A percentile compares a stretch with the other conserved stretches of the same genome.
Evolutionary conservation across 441 rosid species (phyloP).

Genomic region (Adansonia gregorii): DNA sequence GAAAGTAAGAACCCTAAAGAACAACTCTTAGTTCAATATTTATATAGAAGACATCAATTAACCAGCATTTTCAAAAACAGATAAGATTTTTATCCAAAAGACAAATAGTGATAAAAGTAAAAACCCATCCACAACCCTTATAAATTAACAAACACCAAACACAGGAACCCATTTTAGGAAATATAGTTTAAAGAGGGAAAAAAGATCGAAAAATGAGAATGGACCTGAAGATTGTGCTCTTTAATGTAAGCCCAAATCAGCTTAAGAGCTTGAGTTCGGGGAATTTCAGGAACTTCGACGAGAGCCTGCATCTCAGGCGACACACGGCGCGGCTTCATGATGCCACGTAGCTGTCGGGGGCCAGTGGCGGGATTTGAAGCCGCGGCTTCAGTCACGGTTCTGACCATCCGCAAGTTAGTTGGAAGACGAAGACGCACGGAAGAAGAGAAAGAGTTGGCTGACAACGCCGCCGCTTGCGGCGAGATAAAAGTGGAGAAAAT

Average conservation of each 20-base stretch:
- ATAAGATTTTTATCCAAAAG: neutral
- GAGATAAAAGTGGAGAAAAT: constrained; percentile 46
- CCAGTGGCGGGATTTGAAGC: constrained; percentile 57
- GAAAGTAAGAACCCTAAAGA: neutral
- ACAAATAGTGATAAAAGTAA: neutral
- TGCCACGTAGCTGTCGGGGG: constrained; percentile 72
- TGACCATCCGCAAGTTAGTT: constrained; percentile 37
- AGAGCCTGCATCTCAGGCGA: constrained; percentile 83
- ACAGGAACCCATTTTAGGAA: neutral
- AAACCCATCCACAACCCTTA: constrained; percentile 4
- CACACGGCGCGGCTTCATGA: constrained; percentile 77
- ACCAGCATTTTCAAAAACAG: neutral
- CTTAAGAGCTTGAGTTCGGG: constrained; percentile 87
- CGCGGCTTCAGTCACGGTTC: constrained; percentile 52
- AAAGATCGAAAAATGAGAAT: neutral
- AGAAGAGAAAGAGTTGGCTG: constrained; percentile 22
- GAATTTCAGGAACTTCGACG: constrained; percentile 73
- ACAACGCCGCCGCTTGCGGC: constrained; percentile 43
- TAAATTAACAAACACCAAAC: neutral
- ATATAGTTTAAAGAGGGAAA: neutral
- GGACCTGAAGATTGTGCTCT: constrained; percentile 82
- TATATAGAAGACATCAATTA: neutral
- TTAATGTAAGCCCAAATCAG: constrained; percentile 88
- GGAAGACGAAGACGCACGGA: constrained; percentile 30
- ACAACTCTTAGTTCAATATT: neutral